phyloP scores from a whole-genome alignment of 495 filamentous ascomycete genomes.

The Daldinia childiae region DNA sequence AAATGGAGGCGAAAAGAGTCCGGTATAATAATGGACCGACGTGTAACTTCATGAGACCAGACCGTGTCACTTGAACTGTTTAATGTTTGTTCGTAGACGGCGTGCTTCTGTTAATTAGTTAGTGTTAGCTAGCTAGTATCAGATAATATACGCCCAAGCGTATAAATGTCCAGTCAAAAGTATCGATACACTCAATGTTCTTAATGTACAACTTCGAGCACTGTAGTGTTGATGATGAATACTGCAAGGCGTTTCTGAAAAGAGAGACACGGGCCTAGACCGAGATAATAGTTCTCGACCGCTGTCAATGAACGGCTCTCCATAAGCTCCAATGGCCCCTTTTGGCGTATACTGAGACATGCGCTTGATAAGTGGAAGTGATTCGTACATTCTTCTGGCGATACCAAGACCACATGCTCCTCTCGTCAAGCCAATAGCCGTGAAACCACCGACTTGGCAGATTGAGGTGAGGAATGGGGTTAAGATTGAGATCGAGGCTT shows the following conservation, averaged over 20 bases:
- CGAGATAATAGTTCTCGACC: background rate
- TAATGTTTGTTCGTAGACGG: background rate
- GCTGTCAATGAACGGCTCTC: background rate
- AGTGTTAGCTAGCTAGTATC: no score
- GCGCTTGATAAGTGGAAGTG: background rate
- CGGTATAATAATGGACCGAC: background rate
- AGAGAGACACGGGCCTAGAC: background rate
- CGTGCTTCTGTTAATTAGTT: background rate
- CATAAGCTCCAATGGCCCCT: background rate
- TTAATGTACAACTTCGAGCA: background rate
- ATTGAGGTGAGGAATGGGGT: background rate
- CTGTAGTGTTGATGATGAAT: background rate
- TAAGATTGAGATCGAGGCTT: background rate
- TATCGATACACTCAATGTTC: background rate
- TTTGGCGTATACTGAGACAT: slow-evolving; percentile 8
- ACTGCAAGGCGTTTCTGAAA: background rate
- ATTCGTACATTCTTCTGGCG: background rate
- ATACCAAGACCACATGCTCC: background rate
- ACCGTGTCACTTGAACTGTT: background rate
- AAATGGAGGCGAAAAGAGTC: no score
- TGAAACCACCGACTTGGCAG: slow-evolving; percentile 2
- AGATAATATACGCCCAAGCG: background rate
- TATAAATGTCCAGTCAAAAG: background rate
- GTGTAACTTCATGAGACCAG: background rate
- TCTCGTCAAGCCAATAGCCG: background rate